Evolutionary conservation across 1,284 basidiomycete genomes (phyloP).

Genomic region (Tremellales sp.): DNA sequence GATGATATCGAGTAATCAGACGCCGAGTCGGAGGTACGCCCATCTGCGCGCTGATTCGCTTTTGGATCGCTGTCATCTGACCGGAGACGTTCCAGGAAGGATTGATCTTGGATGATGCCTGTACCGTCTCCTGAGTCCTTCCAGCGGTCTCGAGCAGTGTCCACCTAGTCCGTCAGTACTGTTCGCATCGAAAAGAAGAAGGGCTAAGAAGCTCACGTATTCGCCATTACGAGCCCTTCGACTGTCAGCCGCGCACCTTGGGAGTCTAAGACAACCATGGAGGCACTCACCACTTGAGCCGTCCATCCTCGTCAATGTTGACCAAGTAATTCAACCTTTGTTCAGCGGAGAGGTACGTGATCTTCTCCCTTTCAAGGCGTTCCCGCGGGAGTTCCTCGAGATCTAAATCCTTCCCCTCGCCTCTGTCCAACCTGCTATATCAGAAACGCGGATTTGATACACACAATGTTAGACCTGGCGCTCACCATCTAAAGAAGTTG

Average conservation of each 20-base stretch:
- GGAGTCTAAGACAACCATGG: background rate
- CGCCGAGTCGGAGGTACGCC: background rate
- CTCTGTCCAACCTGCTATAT: constrained; percentile 66
- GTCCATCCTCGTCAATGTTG: constrained; percentile 60
- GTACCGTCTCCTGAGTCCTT: constrained; percentile 59
- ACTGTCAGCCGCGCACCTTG: background rate
- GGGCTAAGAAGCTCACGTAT: background rate
- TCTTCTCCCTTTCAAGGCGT: constrained; percentile 62
- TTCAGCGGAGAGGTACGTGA: constrained; percentile 58
- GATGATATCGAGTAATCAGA: constrained; percentile 1
- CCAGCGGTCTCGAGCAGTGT: constrained; percentile 62
- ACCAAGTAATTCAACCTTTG: constrained; percentile 70
- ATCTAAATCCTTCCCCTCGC: constrained; percentile 62
- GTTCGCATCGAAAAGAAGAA: too few species aligned
- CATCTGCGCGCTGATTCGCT: constrained; percentile 6
- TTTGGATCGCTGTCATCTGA: constrained; percentile 4
- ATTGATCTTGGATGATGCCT: constrained; percentile 57
- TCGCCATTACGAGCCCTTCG: background rate
- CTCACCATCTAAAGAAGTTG: constrained; percentile 68
- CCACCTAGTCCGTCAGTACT: constrained; percentile 52
- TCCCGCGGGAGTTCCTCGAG: constrained; percentile 64
- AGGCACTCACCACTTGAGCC: constrained; percentile 57
- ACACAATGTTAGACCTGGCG: background rate
- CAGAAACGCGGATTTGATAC: too few species aligned
- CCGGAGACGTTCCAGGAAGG: background rate